Evolutionary conservation across 2,329 filamentous ascomycete genomes (phyloP).

Genomic region (Aspergillus niger): DNA sequence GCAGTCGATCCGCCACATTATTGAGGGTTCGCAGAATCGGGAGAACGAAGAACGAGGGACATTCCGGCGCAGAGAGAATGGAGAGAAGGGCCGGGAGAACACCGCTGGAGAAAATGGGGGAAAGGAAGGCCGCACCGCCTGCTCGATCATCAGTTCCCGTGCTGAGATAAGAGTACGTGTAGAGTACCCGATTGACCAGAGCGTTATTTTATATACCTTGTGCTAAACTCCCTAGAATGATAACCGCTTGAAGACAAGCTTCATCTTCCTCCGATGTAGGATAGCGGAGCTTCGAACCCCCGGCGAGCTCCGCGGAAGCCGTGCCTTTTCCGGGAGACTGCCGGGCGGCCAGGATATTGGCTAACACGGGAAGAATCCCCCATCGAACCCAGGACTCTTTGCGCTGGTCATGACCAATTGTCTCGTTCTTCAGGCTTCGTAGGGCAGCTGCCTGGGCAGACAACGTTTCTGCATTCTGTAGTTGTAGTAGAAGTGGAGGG

Average conservation of each 20-base stretch:
- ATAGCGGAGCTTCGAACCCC: slow-evolving; percentile 19
- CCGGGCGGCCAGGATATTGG: slow-evolving; percentile 50
- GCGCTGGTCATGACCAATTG: slow-evolving; percentile 82
- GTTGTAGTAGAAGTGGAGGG: slow-evolving; percentile 58
- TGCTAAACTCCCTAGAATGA: slow-evolving; percentile 82
- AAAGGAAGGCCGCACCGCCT: slow-evolving; percentile 80
- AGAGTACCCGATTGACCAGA: neutral
- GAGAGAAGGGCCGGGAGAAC: slow-evolving; percentile 70
- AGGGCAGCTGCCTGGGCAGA: slow-evolving; percentile 58
- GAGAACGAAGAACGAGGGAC: slow-evolving; percentile 67
- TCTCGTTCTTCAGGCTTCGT: slow-evolving; percentile 79
- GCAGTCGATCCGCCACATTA: slow-evolving; percentile 67
- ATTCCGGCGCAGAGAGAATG: slow-evolving; percentile 66
- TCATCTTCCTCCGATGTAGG: slow-evolving; percentile 64
- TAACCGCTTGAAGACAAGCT: slow-evolving; percentile 73
- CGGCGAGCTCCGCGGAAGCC: slow-evolving; percentile 32
- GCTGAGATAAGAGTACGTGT: neutral
- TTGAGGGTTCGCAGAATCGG: slow-evolving; percentile 74
- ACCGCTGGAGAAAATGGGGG: slow-evolving; percentile 68
- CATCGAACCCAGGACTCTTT: slow-evolving; percentile 77
- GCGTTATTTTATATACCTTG: slow-evolving; percentile 59
- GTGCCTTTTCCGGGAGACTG: slow-evolving; percentile 40
- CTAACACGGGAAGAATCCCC: slow-evolving; percentile 63
- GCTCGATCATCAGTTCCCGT: slow-evolving; percentile 25
- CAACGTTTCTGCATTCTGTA: slow-evolving; percentile 55